Percentiles rank a stretch among this genome's conserved stretches.
phyloP scores from a whole-genome alignment of 139 green algal genomes.

The Coelastrella sp. region DNA sequence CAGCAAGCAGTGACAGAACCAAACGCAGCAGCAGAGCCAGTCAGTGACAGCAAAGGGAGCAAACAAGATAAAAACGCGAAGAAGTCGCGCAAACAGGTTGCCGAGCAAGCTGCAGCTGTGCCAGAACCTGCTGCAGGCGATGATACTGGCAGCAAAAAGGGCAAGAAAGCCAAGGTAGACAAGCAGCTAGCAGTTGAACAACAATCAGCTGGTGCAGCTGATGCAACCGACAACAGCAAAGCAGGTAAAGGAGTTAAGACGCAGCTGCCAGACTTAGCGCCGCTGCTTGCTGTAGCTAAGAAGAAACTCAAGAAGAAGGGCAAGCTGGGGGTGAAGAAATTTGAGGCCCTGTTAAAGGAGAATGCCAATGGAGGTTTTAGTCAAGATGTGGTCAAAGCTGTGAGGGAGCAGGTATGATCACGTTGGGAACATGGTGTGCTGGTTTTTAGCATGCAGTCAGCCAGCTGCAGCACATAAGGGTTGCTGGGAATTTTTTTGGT shows the following conservation, averaged over 20 bases:
- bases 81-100: no score
- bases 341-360: slow-evolving; percentile 28
- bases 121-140: no score
- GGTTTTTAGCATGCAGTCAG: neutral
- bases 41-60: no score
- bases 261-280: neutral
- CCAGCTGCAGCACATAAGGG: neutral
- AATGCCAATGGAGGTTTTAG: slow-evolving; percentile 10
- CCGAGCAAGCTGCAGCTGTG: no score
- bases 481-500: neutral
- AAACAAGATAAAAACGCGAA: no score
- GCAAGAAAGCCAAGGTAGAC: slow-evolving; percentile 26
- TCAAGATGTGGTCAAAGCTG: neutral
- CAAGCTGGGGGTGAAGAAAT: slow-evolving; percentile 27
- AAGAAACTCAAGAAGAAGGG: slow-evolving; percentile 58
- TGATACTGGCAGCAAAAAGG: slow-evolving; percentile 10
- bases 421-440: neutral
- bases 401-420: slow-evolving; percentile 25
- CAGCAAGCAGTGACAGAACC: neutral
- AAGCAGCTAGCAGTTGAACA: slow-evolving; percentile 16
- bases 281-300: slow-evolving; percentile 9
- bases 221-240: no score
- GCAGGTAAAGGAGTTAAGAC: no score
- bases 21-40: neutral
- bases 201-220: neutral